phyloP scores from a whole-genome alignment of 1,139 yeast species.

The Geotrichum phurueaensis region DNA sequence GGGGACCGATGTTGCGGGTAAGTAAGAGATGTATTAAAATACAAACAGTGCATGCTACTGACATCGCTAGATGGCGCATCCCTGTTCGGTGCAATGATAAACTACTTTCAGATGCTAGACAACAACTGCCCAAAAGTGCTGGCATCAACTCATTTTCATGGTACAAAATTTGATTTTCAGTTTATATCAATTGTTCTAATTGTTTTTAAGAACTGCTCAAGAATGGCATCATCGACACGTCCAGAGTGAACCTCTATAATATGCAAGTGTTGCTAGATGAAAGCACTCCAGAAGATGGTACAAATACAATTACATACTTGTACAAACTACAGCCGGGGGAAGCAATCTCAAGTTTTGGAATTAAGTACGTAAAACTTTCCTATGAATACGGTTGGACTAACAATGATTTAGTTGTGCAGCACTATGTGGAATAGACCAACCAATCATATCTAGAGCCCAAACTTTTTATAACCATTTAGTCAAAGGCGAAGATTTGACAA shows the following conservation, averaged over 20 bases:
- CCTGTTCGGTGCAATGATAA: constrained; percentile 39
- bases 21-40: background rate
- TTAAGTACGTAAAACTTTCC: constrained; percentile 13
- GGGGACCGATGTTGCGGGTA: constrained; percentile 40
- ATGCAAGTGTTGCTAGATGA: constrained; percentile 23
- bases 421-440: constrained; percentile 23
- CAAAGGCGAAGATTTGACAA: constrained; percentile 22
- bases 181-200: background rate
- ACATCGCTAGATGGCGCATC: constrained; percentile 41
- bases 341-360: constrained; percentile 24
- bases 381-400: background rate
- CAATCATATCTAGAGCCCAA: constrained; percentile 22
- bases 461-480: constrained; percentile 19
- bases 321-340: constrained; percentile 22
- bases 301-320: constrained; percentile 19
- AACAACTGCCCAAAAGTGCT: constrained; percentile 34
- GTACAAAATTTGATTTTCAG: constrained; percentile 9
- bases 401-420: constrained; percentile 23
- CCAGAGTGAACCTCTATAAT: constrained; percentile 18
- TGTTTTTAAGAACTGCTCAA: constrained; percentile 12
- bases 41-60: constrained; percentile 9
- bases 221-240: constrained; percentile 9
- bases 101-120: constrained; percentile 23
- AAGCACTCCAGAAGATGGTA: background rate
- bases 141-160: constrained; percentile 44